These are phyloP conservation scores for Dichotomopilus funicola DNA, from an alignment of 2,329 filamentous ascomycete genomes.

Conservation along the genomic window DNA sequence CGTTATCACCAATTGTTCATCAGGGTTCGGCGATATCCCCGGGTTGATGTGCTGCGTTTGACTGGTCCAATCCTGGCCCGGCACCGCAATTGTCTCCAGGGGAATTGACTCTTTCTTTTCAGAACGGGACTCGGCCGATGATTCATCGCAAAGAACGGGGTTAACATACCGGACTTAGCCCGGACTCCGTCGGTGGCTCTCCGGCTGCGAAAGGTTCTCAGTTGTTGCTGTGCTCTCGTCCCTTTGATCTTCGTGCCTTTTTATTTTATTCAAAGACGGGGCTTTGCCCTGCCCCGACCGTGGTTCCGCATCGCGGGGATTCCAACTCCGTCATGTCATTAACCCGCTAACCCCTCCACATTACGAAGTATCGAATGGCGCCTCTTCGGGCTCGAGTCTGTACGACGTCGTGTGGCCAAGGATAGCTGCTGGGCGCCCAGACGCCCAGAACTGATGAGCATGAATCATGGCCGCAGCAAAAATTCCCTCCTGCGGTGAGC, in stretches of 20 bases:
- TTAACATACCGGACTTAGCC: constrained; percentile 12
- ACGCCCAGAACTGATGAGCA: no score
- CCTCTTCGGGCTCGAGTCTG: no score
- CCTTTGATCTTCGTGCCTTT: not conserved
- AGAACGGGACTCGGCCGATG: constrained; percentile 11
- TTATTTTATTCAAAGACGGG: not conserved
- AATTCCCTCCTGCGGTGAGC: no score
- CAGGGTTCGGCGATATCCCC: constrained; percentile 1
- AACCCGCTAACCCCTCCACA: no score
- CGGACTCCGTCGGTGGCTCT: not conserved
- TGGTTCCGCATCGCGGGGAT: no score
- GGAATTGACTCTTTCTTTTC: not conserved
- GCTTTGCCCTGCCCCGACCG: not conserved
- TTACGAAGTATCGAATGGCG: no score
- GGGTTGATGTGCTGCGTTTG: not conserved
- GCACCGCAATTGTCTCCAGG: no score
- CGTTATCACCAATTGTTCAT: not conserved
- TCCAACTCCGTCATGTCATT: no score
- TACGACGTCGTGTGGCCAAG: no score
- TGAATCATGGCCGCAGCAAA: no score
- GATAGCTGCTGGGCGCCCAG: no score
- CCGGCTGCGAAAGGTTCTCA: not conserved
- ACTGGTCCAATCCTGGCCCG: no score
- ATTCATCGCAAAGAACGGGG: constrained; percentile 7
- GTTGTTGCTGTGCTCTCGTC: not conserved